These are phyloP conservation scores for Globisporangium okanoganense DNA, from an alignment of 352 stramenopile genomes.

Conservation along the genomic window DNA sequence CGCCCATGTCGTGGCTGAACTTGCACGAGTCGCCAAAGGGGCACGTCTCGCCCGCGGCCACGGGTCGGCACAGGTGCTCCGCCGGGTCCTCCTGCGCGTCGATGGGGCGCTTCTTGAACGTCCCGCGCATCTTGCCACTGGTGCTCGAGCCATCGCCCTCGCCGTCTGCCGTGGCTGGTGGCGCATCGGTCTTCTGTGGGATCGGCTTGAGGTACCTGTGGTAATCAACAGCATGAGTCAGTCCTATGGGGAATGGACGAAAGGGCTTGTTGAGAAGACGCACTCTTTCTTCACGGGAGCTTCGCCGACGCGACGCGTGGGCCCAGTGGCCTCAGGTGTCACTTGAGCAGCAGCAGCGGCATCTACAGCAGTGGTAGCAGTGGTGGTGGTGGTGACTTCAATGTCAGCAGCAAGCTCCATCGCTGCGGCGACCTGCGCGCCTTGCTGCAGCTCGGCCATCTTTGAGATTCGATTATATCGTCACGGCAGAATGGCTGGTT, in stretches of 20 bases:
- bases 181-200: constrained; percentile 19
- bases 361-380: neutral
- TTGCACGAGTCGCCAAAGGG: constrained; percentile 78
- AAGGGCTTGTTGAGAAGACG: constrained; percentile 10
- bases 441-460: constrained; percentile 3
- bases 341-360: neutral
- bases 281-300: constrained; percentile 46
- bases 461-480: neutral
- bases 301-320: constrained; percentile 20
- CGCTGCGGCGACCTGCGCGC: neutral
- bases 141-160: constrained; percentile 34
- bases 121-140: constrained; percentile 31
- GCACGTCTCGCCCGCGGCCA: constrained; percentile 62
- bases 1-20: constrained; percentile 80
- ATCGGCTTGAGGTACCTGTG: constrained; percentile 64
- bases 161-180: neutral
- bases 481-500: constrained; percentile 3
- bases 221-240: neutral
- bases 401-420: neutral
- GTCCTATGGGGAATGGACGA: neutral
- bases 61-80: constrained; percentile 57
- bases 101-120: constrained; percentile 85
- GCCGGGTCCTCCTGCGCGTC: constrained; percentile 61
- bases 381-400: too few relatives aligned
- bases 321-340: neutral